Conservation (phyloP, 2,329 filamentous ascomycete species). For the Colletotrichum truncatum region DNA sequence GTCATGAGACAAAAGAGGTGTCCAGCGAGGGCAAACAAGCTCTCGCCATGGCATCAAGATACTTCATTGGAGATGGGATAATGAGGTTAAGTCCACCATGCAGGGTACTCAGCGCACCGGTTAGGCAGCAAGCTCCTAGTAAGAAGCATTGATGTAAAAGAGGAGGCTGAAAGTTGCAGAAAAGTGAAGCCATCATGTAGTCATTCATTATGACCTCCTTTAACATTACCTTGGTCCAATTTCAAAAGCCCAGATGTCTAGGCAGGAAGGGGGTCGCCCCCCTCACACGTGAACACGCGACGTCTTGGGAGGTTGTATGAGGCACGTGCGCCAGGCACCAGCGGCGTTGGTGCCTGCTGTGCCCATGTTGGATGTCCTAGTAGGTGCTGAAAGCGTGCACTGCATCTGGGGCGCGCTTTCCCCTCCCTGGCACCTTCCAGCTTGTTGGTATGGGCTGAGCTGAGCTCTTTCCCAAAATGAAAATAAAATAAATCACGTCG, state of each 20-base stretch:
- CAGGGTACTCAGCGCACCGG: too few relatives aligned
- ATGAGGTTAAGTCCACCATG: too few relatives aligned
- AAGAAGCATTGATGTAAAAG: too few relatives aligned
- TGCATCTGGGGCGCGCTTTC: not conserved
- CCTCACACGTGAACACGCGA: conserved; percentile 23
- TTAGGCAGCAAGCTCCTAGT: too few relatives aligned
- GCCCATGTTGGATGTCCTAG: conserved; percentile 7
- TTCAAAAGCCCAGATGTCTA: not conserved
- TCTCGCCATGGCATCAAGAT: too few relatives aligned
- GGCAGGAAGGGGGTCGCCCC: not conserved
- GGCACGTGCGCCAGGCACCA: conserved; percentile 32
- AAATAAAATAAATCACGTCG: conserved; percentile 1
- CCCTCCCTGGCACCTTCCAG: not conserved
- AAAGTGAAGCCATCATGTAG: not conserved
- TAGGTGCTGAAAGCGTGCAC: conserved; percentile 12
- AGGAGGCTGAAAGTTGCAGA: not conserved
- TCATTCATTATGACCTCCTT: not conserved
- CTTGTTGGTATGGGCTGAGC: not conserved
- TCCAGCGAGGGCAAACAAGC: too few relatives aligned
- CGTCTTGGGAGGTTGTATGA: not conserved
- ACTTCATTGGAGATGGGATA: too few relatives aligned
- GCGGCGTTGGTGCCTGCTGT: conserved; percentile 18
- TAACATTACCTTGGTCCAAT: too few relatives aligned
- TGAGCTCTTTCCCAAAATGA: not conserved
- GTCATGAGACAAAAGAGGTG: too few relatives aligned